Evolutionary conservation across 345 rosid genomes (phyloP), one percentile per base, ranked within the genome.

Genomic region (Rubroshorea leprosula): DNA sequence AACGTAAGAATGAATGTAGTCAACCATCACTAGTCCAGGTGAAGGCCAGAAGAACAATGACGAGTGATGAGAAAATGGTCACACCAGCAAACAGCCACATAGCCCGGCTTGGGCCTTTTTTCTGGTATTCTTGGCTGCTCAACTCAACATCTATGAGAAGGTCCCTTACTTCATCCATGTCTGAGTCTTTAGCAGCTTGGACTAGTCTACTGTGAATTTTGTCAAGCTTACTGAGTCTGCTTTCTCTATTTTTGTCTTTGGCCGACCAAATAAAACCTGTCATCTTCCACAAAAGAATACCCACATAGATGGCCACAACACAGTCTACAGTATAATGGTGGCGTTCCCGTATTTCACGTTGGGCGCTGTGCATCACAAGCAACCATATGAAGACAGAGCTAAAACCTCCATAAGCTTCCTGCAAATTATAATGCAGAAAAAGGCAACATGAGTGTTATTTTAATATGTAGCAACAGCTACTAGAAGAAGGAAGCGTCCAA

Each of bases 381-480:
- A 86, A 54, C 97, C 98, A 92, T 73, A 89, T 79, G 31, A 86
- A 12, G 19, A 77, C 96, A 0, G 98, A 86, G 74, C 89, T 84
- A 64, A 62, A 73, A 29, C 98, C 97, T 55, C 98, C 97, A 55
- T 84, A 86, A 39, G 98, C 96, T 62, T 92, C 98, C 98, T 91
- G 83, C 77, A 75, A 38, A 13, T 54, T 31, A 53, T 31, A 54
- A 55, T 47, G 52, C n/a, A 44, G 26, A 24, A 60, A 51, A 49
- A 1, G 49, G 18, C 23, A 57, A 21, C 6, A 41, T 50, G 26
- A 57, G 38, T 47, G 15, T 54, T 26, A 43, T 44, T 25, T 29
- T 43, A 24, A 4, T 54, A 0, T 51, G 19, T 41, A 49, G 61
- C 31, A 60, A 53, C 23, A 16, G 39, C 8, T 57, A 60, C 31